Conservation (phyloP, 768 basidiomycete genomes). For the Russula dissimulans region DNA sequence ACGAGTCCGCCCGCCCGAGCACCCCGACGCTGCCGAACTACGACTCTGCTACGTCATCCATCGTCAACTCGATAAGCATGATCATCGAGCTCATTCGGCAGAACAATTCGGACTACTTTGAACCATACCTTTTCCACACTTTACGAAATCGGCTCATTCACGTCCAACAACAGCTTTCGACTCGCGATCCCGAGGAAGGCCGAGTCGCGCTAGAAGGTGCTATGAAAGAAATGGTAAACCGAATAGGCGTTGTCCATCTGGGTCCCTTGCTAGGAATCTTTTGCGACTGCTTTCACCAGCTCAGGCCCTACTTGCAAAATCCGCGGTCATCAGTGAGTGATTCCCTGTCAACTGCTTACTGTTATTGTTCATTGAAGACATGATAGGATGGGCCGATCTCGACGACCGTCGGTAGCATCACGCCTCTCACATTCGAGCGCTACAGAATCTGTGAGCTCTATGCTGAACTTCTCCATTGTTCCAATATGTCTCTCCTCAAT, state of each 20-base stretch:
- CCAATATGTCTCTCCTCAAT: slow-evolving; percentile 95
- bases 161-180: slow-evolving; percentile 60
- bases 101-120: slow-evolving; percentile 98
- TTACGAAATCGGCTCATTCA: slow-evolving; percentile 84
- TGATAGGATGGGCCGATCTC: slow-evolving; percentile 54
- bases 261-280: slow-evolving; percentile 71
- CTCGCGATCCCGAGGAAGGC: slow-evolving; percentile 44
- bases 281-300: slow-evolving; percentile 53
- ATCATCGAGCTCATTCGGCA: slow-evolving; percentile 92
- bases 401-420: slow-evolving; percentile 65
- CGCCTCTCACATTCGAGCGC: slow-evolving; percentile 87
- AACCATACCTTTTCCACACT: slow-evolving; percentile 94
- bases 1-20: slow-evolving; percentile 16
- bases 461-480: slow-evolving; percentile 94
- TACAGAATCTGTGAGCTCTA: slow-evolving; percentile 95
- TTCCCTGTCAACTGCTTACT: not conserved
- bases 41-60: slow-evolving; percentile 62
- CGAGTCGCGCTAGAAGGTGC: slow-evolving; percentile 60
- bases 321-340: slow-evolving; percentile 71
- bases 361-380: slow-evolving; percentile 7
- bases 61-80: slow-evolving; percentile 79
- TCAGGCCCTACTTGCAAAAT: slow-evolving; percentile 58
- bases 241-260: slow-evolving; percentile 86
- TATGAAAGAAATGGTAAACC: slow-evolving; percentile 73
- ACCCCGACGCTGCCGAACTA: slow-evolving; percentile 33